Conservation (phyloP, 805 yeast genomes). For the Schwanniomyces occidentalis region DNA sequence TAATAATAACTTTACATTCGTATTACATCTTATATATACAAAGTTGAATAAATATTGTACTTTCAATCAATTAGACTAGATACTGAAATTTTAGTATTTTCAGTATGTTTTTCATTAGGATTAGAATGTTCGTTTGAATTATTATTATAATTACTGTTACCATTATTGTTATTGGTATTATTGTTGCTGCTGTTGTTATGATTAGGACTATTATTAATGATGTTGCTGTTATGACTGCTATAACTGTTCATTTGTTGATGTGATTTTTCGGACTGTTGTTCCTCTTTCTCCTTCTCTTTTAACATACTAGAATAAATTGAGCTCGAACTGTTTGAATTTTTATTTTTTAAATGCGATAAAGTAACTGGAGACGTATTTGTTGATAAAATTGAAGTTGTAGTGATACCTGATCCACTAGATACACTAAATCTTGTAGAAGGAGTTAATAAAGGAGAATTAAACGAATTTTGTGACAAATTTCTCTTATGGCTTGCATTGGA, state of each 20-base stretch:
- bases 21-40: too few relatives aligned
- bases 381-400: conserved; percentile 11
- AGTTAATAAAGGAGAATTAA: conserved; percentile 28
- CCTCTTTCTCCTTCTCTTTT: conserved; percentile 2
- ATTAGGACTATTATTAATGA: too few relatives aligned
- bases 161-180: conserved; percentile 1
- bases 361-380: conserved; percentile 9
- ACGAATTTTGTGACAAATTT: conserved; percentile 29
- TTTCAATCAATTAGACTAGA: conserved; percentile 34
- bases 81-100: conserved; percentile 30
- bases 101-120: conserved; percentile 7
- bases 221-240: too few relatives aligned
- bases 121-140: conserved; percentile 3
- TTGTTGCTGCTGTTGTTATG: too few relatives aligned
- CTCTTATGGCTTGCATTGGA: conserved; percentile 21
- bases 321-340: conserved; percentile 7
- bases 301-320: conserved; percentile 5
- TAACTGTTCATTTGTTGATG: too few relatives aligned
- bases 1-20: too few relatives aligned
- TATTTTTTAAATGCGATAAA: conserved; percentile 2
- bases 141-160: conserved; percentile 5
- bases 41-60: too few relatives aligned
- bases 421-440: conserved; percentile 25
- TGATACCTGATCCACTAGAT: conserved; percentile 13
- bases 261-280: background rate